phyloP scores from a whole-genome alignment of 768 basidiomycete species.

The Suillus subaureus region DNA sequence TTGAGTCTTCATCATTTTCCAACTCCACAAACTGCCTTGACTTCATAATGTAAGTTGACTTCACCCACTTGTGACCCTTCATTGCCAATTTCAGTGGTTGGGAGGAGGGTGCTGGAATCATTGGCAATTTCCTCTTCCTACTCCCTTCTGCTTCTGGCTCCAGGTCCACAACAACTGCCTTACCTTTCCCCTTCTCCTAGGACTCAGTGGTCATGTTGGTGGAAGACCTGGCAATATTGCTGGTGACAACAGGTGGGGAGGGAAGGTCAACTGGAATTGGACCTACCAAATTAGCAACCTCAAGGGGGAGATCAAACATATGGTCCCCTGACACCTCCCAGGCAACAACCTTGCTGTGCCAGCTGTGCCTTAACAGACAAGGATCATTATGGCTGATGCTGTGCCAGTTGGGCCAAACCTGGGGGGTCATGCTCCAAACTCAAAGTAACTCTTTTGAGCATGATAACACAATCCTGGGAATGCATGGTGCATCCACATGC shows the following conservation, averaged over 20 bases:
- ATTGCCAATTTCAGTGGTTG: neutral
- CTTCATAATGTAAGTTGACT: neutral
- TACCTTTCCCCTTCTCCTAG: no score
- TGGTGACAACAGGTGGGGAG: no score
- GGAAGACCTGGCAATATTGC: fast-evolving
- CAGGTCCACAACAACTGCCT: no score
- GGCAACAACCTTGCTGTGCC: neutral
- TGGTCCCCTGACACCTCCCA: neutral
- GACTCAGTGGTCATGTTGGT: no score
- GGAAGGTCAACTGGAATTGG: neutral
- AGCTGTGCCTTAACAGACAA: fast-evolving
- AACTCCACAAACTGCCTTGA: neutral
- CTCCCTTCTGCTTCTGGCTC: no score
- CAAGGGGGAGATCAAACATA: neutral
- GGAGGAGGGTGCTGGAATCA: neutral
- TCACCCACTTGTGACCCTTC: neutral
- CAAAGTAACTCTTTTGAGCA: neutral
- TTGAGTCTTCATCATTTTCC: neutral
- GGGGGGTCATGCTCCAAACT: neutral
- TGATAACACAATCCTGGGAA: neutral
- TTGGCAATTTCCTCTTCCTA: neutral
- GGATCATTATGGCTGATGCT: neutral
- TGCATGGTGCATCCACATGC: neutral
- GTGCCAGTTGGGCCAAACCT: neutral
- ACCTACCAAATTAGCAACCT: no score